phyloP scores from a whole-genome alignment of 2,329 filamentous ascomycete species.

The Periconia digitata region DNA sequence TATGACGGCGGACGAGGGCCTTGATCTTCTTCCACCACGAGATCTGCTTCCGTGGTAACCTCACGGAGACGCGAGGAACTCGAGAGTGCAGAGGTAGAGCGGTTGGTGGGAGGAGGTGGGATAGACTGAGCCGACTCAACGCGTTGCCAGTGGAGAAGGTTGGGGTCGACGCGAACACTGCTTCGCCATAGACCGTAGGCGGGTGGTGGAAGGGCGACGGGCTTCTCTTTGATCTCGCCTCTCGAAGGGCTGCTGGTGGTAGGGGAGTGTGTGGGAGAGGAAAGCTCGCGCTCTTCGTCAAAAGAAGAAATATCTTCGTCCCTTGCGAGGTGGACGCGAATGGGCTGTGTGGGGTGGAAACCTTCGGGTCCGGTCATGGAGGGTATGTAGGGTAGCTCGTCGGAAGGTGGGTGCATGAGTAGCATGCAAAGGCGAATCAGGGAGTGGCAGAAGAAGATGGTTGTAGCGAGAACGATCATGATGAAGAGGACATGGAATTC shows the following conservation, averaged over 20 bases:
- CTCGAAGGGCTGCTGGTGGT: slow-evolving; percentile 2
- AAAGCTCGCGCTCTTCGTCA: slow-evolving; percentile 44
- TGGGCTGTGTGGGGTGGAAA: slow-evolving; percentile 72
- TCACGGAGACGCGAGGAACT: neutral
- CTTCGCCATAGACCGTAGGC: slow-evolving; percentile 84
- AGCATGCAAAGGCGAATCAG: slow-evolving; percentile 73
- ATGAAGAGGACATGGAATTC: slow-evolving; percentile 81
- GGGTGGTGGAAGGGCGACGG: slow-evolving; percentile 58
- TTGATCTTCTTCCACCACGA: neutral
- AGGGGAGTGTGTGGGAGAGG: neutral
- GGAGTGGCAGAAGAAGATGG: slow-evolving; percentile 79
- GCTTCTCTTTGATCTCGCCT: slow-evolving; percentile 21
- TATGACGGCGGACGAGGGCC: slow-evolving; percentile 70
- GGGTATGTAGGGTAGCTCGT: slow-evolving; percentile 39
- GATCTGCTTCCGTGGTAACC: neutral
- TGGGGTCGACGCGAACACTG: slow-evolving; percentile 79
- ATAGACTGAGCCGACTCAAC: slow-evolving; percentile 33
- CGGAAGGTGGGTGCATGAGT: slow-evolving; percentile 51
- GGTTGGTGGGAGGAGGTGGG: neutral
- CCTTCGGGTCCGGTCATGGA: slow-evolving; percentile 60
- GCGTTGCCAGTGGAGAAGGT: slow-evolving; percentile 79
- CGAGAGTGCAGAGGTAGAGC: neutral
- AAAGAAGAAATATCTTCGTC: slow-evolving; percentile 68
- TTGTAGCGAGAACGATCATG: slow-evolving; percentile 71
- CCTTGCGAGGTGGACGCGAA: slow-evolving; percentile 71